A percentile compares a stretch with the other conserved stretches of the same genome.
Conservation (phyloP, 441 rosid genomes). For the Syzygium malaccense region DNA sequence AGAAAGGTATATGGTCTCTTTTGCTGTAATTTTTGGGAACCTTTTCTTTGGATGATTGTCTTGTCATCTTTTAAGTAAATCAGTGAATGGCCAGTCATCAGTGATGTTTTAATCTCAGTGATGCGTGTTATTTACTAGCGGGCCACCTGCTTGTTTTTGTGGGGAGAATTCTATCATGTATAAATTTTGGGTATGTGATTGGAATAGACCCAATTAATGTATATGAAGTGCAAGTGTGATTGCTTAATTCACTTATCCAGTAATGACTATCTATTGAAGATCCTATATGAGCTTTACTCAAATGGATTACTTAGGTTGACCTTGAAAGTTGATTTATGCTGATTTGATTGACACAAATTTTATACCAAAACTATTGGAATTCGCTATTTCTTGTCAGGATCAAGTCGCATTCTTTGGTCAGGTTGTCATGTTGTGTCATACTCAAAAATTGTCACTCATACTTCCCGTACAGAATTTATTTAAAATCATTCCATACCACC, state of each 20-base stretch:
- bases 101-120: neutral
- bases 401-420: neutral
- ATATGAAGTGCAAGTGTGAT: neutral
- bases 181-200: neutral
- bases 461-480: neutral
- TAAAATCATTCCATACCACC: neutral
- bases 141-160: neutral
- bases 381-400: neutral
- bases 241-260: neutral
- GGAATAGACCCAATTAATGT: neutral
- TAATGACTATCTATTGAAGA: neutral
- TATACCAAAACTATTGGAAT: neutral
- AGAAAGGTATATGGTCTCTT: conserved; percentile 42
- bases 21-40: neutral
- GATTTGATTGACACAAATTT: neutral
- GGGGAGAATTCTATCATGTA: neutral
- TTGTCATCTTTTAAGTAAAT: neutral
- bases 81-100: neutral
- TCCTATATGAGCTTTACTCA: neutral
- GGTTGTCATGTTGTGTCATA: neutral
- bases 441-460: neutral
- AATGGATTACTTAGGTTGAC: neutral
- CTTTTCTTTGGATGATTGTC: neutral
- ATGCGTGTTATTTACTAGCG: neutral
- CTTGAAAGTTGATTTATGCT: neutral